Base-by-base conservation (phyloP, 345 rosid species). In the Euphorbia pulcherrima region DNA sequence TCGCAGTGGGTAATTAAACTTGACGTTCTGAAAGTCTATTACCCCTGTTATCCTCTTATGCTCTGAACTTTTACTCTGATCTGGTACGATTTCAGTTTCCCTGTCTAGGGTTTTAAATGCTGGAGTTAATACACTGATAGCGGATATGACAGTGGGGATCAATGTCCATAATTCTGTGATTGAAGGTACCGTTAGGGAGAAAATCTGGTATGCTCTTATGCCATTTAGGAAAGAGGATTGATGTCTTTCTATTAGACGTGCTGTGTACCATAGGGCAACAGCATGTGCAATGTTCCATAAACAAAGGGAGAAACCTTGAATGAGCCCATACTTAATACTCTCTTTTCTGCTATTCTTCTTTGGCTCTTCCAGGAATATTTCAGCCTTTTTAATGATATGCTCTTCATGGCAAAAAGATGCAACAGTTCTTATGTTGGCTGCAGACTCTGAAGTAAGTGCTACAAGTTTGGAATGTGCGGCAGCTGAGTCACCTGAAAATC, bases 271-370 rank as follows among this genome's bases (percentile, higher is more conserved):
- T 67, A 88, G 60, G 1, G 90, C 93, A 33, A 84, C 85, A 28
- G 86, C 90, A 73, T 84, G 93, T 30, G 93, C 90, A 58, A 88
- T 84, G 78, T 88, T 85, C 93, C 90, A 88, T 35, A 84, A 69
- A 76, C 84, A 81, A 30, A 81, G 87, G 63, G 87, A 88, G 65
- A 78, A 61, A 26, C 90, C 88, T 77, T 88, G 90, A 71, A 85
- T 78, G 57, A 85, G 50, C 21, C 93, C 90, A 41, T 72, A 85
- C 71, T 84, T 84, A 29, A 88, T 69, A 37, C 88, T 85, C 44
- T 62, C 74, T 66, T 17, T 80, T 65, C 78, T 74, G 72, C 83
- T 75, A 30, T 67, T 78, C 72, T 53, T 81, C 75, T 48, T 66
- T 21, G 83, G 86, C 8, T 26, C 47, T 68, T 81, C 78, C 16